phyloP scores from a whole-genome alignment of 2,329 filamentous ascomycete genomes.

The Ambrosiella cleistominuta region DNA sequence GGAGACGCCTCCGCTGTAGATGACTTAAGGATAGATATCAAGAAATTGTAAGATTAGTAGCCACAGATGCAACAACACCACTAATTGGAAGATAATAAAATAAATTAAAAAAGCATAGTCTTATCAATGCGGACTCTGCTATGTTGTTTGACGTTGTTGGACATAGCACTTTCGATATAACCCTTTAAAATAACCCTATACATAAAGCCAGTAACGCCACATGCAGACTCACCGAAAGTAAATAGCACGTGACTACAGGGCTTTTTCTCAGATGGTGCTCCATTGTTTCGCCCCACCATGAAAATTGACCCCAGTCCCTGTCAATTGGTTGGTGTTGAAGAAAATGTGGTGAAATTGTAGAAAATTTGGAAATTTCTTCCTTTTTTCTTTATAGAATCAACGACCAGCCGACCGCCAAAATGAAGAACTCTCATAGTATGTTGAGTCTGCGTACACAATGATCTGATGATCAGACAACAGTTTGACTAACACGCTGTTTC shows the following conservation, averaged over 20 bases:
- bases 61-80: too few relatives aligned
- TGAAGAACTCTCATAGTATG: conserved; percentile 13
- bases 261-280: not conserved
- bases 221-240: not conserved
- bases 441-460: not conserved
- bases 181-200: not conserved
- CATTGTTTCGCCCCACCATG: conserved; percentile 5
- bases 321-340: not conserved
- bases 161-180: not conserved
- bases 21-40: not conserved
- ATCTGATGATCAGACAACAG: not conserved
- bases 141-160: not conserved
- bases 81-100: too few relatives aligned
- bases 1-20: conserved; percentile 4
- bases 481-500: conserved; percentile 9
- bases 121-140: too few relatives aligned
- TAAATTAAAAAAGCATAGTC: too few relatives aligned
- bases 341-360: conserved; percentile 2
- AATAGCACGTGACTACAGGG: conserved; percentile 9
- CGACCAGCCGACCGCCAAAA: conserved; percentile 11
- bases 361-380: conserved; percentile 3
- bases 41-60: not conserved
- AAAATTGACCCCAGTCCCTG: not conserved
- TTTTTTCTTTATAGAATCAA: conserved; percentile 9
- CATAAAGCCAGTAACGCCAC: not conserved